Evolutionary conservation across 1,284 basidiomycete species (phyloP), one percentile per base, ranked within the genome.

Genomic region (Ustilago lituana): DNA sequence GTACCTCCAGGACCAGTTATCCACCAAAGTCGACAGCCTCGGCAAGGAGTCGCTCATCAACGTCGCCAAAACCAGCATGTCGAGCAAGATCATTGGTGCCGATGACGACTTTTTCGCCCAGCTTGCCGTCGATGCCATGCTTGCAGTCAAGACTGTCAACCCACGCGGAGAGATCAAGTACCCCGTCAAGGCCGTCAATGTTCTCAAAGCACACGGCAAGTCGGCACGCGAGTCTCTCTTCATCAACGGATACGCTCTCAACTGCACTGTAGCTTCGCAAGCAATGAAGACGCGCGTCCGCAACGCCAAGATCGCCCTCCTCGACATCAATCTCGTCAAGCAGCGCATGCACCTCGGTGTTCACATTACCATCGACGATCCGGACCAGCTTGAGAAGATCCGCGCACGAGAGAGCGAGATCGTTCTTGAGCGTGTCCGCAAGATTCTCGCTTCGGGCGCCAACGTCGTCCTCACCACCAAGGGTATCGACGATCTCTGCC

Each of bases 31-130:
- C 32, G 95, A 98, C 82, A 84, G 88, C 47, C 86, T 98, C 19
- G 94, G 94, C 41, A 87, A 90, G 76, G 95, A 98, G 49, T 92
- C 93, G 36, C 85, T 99, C 81, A 86, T 98, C 83, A 99, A 97
- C 84, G 91, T 93, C 26, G 96, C 96, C 56, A 98, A 96, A 86
- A 99, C 96, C 41, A 94, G 91, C 72, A 98, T 99, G 96, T 90
- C 93, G 74, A 97, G 94, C 83, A 99, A 99, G 85, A 93, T 99
- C 83, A 94, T 99, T 73, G 91, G 93, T 81, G 92, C 95, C 56
- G 96, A 99, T 82, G 95, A 98, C 81, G 95, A 98, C 83, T 87
- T 98, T 63, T 99, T 98, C 83, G 94, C 95, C 12, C 93, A 95
- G 45, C 91, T 99, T 88, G 94, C 95, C 48, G 96, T 99, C 15